phyloP scores from a whole-genome alignment of 352 stramenopile species.

The Phytophthora kernoviae region DNA sequence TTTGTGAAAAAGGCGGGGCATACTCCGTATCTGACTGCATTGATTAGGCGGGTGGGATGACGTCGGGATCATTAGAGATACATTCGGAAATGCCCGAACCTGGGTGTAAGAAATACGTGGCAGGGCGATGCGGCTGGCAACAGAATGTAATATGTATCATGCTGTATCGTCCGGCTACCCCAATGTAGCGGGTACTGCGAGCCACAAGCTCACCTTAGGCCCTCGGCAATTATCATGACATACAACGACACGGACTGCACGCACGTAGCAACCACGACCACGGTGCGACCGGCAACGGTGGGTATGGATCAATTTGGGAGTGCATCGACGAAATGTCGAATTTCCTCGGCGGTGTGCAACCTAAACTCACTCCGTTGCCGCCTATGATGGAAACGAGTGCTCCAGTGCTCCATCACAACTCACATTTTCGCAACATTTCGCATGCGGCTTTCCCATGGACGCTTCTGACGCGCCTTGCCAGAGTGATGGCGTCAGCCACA shows the following conservation, averaged over 20 bases:
- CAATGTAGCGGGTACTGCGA: slow-evolving; percentile 11
- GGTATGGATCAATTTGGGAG: no score
- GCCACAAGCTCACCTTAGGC: slow-evolving; percentile 12
- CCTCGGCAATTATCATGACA: slow-evolving; percentile 9
- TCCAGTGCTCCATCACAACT: background rate
- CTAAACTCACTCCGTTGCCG: no score
- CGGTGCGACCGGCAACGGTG: background rate
- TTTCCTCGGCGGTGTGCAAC: no score
- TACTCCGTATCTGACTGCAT: slow-evolving; percentile 17
- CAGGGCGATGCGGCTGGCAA: background rate
- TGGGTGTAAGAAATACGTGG: slow-evolving; percentile 12
- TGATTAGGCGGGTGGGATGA: slow-evolving; percentile 8
- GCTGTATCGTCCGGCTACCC: slow-evolving; percentile 13
- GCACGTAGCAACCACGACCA: background rate
- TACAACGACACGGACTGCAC: slow-evolving; percentile 10
- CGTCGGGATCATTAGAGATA: background rate
- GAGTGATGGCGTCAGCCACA: background rate
- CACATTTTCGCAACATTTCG: slow-evolving; percentile 3
- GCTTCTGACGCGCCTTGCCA: background rate
- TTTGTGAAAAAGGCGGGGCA: background rate
- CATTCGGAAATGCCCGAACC: background rate
- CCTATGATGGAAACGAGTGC: no score
- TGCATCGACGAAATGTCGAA: no score
- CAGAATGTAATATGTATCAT: background rate
- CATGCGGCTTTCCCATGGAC: background rate